phyloP scores from a whole-genome alignment of 306 rosid genomes.

The Hippophae gyantsensis region DNA sequence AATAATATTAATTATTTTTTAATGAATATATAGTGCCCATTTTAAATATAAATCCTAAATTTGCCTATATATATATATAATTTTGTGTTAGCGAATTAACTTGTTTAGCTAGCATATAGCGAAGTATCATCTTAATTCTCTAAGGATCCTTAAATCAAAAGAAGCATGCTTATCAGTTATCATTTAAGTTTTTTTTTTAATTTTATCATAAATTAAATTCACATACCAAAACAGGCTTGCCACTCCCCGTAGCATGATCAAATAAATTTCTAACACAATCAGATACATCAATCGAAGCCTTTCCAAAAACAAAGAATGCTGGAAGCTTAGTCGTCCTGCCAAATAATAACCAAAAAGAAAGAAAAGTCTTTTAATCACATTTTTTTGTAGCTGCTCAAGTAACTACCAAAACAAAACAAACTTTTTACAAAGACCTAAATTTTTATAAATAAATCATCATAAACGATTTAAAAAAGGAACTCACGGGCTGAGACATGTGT shows the following conservation, averaged over 20 bases:
- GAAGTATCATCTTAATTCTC: too few species aligned
- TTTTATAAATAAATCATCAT: neutral
- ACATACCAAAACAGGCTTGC: conserved; percentile 55
- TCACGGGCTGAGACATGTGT: conserved; percentile 86
- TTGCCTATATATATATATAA: too few species aligned
- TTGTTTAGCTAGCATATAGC: too few species aligned
- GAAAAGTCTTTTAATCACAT: conserved; percentile 2
- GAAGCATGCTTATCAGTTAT: too few species aligned
- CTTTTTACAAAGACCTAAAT: neutral
- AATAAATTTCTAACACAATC: conserved; percentile 43
- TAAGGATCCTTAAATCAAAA: too few species aligned
- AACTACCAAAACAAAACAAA: neutral
- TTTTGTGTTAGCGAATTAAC: too few species aligned
- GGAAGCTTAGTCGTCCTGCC: conserved; percentile 74
- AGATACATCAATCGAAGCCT: conserved; percentile 40
- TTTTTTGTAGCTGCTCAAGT: too few species aligned
- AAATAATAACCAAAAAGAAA: conserved; percentile 3
- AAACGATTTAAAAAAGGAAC: conserved; percentile 17
- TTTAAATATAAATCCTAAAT: too few species aligned
- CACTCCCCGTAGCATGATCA: conserved; percentile 26
- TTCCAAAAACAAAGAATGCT: conserved; percentile 68
- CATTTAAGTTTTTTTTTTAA: too few species aligned
- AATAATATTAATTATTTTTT: too few species aligned
- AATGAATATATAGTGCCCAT: too few species aligned
- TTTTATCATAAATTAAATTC: neutral